Evolutionary conservation across 257 asterid species (phyloP), one percentile per base, ranked within the genome.

Genomic region (Nicotiana undulata): DNA sequence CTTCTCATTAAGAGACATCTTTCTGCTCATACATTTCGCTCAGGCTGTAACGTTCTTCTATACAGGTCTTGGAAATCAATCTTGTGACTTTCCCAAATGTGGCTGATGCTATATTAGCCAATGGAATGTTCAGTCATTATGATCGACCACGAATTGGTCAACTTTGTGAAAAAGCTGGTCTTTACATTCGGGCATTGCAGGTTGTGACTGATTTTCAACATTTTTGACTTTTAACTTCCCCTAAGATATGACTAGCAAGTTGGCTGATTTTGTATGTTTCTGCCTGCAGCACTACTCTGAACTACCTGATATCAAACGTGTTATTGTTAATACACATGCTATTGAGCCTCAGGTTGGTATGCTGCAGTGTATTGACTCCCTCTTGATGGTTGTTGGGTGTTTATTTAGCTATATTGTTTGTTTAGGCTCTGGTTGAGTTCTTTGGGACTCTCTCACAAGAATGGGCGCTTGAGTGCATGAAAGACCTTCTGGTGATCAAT

Each of bases 401-500:
- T 76, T 79, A 82, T 85, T 82, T 65, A 87, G 32, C 75, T 60
- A 63, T 78, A 72, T 75, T 34, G 53, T 81, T 24, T 60, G 63
- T 87, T 88, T 80, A 94, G 98, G 90, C 91, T 81, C 97, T 94
- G 79, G 98, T 94, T 63, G 98, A 94, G 85, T 94, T 93, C 87
- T 94, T 94, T 84, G 98, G 98, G 79, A 91, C 97, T 15, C 92
- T 93, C 83, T 94, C 98, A 18, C 89, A 84, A 81, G 98, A 94
- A 84, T 94, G 98, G 98, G 98, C 98, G 8, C 76, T 94, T 87
- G 98, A 94, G 88, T 94, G 98, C 85, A 94, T 94, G 98, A 94
- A 93, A 87, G 98, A 94, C 87, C 97, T 94, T 64, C 86, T 94
- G 81, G 86, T 93, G 84, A 94, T 94, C 82, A 94, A 94, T 88